Base-by-base conservation (phyloP, 2,329 filamentous ascomycete genomes). In the Penicillium sp. region DNA sequence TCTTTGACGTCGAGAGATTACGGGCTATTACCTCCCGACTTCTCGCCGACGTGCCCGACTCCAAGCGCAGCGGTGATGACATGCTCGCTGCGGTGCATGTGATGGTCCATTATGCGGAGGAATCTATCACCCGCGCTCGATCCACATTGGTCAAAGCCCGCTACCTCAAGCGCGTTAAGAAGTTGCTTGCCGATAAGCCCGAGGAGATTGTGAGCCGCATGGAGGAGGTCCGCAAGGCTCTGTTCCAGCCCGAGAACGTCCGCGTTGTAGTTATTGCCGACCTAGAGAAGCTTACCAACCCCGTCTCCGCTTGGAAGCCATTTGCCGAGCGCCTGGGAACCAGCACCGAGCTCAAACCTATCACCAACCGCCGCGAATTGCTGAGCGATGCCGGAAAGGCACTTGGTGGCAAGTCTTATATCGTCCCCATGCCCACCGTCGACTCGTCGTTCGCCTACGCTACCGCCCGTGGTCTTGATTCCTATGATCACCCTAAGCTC, bases 381-480 rank as follows among this genome's bases (percentile, higher is more conserved):
- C 85, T 96, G 54, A 96, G 86, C 61, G 80, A 85, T 0, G 86
- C 90, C 54, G 95, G 92, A 16, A 82, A 83, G 52, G 85, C 84
- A 7, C 90, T 93, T 0, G 95, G 95, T 14, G 84, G 85, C 5
- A 82, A 90, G 35, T 86, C 88, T 31, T 89, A 91, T 64, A 84
- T 99, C 53, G 85, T 98, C 22, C 92, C 95, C 16, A 95, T 99
- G 87, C 86, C 91, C 0, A 90, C 92, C 1, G 89, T 97, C 51
- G 95, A 99, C 77, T 96, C 90, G 44, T 97, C 93, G 1, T 98
- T 91, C 76, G 89, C 88, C 24, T 85, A 93, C 58, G 87, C 90
- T 66, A 89, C 89, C 11, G 82, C 88, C 2, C 84, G 84, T 43
- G 93, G 93, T 6, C 84, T 93, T 16, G 83, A 85, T 24, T 90